Conservation (phyloP, 306 rosid genomes). For the Lablab purpureus region DNA sequence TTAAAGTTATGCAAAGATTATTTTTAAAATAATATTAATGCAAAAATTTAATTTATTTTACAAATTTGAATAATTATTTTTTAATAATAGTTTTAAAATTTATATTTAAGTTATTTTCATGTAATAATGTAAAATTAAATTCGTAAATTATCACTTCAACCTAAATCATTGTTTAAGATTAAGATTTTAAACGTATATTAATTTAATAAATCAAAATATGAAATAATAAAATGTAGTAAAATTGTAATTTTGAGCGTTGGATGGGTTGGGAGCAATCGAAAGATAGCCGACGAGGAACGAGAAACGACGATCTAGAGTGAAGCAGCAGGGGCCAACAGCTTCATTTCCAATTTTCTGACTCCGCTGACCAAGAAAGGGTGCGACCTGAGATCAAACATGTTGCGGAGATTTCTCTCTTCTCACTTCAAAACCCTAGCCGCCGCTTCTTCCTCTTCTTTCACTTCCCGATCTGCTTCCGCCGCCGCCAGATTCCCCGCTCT, state of each 20-base stretch:
- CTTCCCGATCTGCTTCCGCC: constrained; percentile 60
- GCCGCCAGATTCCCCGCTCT: constrained; percentile 46
- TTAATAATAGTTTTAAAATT: too few relatives aligned
- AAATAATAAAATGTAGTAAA: too few relatives aligned
- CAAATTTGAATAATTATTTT: too few relatives aligned
- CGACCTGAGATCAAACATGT: constrained; percentile 65
- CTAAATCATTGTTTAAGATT: too few relatives aligned
- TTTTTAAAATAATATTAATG: too few relatives aligned
- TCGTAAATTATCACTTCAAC: too few relatives aligned
- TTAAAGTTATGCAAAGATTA: too few relatives aligned
- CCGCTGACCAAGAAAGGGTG: constrained; percentile 6
- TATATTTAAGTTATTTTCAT: too few relatives aligned
- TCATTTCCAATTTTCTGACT: background rate
- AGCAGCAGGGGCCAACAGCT: background rate
- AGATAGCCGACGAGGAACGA: background rate
- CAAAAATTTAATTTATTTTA: too few relatives aligned
- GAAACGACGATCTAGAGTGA: background rate
- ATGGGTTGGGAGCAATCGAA: background rate
- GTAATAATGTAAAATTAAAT: too few relatives aligned
- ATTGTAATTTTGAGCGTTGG: background rate
- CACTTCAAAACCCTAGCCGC: constrained; percentile 67
- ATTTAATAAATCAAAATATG: too few relatives aligned
- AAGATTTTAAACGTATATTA: too few relatives aligned
- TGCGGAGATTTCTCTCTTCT: constrained; percentile 75
- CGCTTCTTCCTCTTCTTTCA: constrained; percentile 36